Evolutionary conservation across 2,329 filamentous ascomycete genomes (phyloP).

Genomic region (Penicillium sp.): DNA sequence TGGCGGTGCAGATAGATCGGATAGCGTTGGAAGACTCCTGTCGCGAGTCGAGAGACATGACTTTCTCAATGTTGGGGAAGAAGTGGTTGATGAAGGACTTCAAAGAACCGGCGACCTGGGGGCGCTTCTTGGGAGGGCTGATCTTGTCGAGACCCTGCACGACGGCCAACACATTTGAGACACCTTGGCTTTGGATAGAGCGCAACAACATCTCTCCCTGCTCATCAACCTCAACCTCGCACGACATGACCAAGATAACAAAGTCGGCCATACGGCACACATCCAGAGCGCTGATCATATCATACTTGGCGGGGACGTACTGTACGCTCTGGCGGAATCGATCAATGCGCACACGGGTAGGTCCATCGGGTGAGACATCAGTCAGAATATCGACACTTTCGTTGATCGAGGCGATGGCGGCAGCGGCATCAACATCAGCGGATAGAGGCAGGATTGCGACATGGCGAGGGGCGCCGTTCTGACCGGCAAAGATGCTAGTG

Average conservation of each 20-base stretch:
- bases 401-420: slow-evolving; percentile 71
- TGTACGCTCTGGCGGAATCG: slow-evolving; percentile 94
- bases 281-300: slow-evolving; percentile 77
- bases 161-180: slow-evolving; percentile 86
- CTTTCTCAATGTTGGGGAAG: slow-evolving; percentile 86
- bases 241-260: slow-evolving; percentile 81
- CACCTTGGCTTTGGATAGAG: slow-evolving; percentile 87
- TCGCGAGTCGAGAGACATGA: slow-evolving; percentile 82
- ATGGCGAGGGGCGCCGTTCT: slow-evolving; percentile 82
- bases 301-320: slow-evolving; percentile 73
- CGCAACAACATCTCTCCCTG: slow-evolving; percentile 82
- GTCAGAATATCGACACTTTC: slow-evolving; percentile 75
- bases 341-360: slow-evolving; percentile 71
- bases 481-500: slow-evolving; percentile 78
- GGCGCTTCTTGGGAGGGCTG: slow-evolving; percentile 75
- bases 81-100: slow-evolving; percentile 94
- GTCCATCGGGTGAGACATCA: slow-evolving; percentile 60
- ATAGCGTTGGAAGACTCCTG: slow-evolving; percentile 92
- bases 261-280: slow-evolving; percentile 88
- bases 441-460: slow-evolving; percentile 87
- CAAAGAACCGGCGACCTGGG: slow-evolving; percentile 75
- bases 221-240: slow-evolving; percentile 73
- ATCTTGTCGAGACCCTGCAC: slow-evolving; percentile 78
- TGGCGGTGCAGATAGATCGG: slow-evolving; percentile 85
- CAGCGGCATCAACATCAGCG: slow-evolving; percentile 65